Conservation (phyloP, 2,329 filamentous ascomycete genomes). For the Ilyonectria mors-panacis region DNA sequence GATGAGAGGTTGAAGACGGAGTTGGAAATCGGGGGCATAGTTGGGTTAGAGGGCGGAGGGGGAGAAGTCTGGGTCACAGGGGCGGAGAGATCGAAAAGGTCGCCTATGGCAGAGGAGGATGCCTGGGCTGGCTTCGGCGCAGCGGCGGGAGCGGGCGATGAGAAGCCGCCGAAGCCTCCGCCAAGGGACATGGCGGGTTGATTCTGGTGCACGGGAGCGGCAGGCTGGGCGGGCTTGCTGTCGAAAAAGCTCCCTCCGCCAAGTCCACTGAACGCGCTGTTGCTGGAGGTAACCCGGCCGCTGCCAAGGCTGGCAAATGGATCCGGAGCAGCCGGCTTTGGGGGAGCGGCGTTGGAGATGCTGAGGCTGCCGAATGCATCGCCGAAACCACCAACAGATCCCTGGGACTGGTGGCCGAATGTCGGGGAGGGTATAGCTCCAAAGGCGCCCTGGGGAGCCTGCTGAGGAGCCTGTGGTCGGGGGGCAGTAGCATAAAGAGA, state of each 20-base stretch:
- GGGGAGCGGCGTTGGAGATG: conserved; percentile 56
- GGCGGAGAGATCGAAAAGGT: conserved; percentile 84
- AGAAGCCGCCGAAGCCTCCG: conserved; percentile 75
- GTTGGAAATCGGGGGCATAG: conserved; percentile 59
- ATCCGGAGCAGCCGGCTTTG: conserved; percentile 61
- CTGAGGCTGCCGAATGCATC: conserved; percentile 77
- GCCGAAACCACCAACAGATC: conserved; percentile 75
- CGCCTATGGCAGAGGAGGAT: conserved; percentile 74
- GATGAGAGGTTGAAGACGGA: conserved; percentile 89
- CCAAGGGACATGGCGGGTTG: conserved; percentile 74
- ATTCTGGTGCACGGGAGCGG: conserved; percentile 64
- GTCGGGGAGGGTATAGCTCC: conserved; percentile 76
- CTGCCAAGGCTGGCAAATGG: conserved; percentile 75
- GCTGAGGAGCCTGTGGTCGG: conserved; percentile 76
- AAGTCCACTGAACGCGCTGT: conserved; percentile 64
- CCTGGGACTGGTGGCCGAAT: conserved; percentile 64
- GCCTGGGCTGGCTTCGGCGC: conserved; percentile 58
- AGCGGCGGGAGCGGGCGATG: conserved; percentile 59
- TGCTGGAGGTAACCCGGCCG: conserved; percentile 54
- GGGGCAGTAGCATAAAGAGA: conserved; percentile 92
- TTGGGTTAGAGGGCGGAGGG: conserved; percentile 55
- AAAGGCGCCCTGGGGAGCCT: conserved; percentile 73
- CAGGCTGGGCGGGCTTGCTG: conserved; percentile 73
- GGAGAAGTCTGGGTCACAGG: conserved; percentile 63
- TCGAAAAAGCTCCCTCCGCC: conserved; percentile 90